A percentile compares a stretch with the other conserved stretches of the same genome.
phyloP scores from a whole-genome alignment of 2,329 filamentous ascomycete species.

The Waltergamsia citrina region DNA sequence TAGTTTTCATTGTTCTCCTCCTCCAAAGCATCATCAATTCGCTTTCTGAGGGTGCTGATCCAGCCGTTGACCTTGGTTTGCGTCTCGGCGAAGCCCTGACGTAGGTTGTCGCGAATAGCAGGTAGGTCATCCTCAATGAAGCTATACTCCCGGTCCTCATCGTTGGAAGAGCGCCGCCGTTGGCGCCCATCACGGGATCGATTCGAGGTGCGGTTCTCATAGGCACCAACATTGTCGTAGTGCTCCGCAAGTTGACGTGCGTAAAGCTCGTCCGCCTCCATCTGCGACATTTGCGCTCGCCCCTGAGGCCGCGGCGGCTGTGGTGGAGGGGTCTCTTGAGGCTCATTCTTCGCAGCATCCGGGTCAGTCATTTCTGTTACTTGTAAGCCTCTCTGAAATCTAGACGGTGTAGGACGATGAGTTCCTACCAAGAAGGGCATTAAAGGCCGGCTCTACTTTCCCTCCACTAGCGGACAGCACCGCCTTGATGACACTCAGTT shows the following conservation, averaged over 20 bases:
- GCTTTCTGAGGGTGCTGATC: conserved; percentile 88
- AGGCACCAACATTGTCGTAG: conserved; percentile 57
- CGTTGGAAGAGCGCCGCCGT: conserved; percentile 20
- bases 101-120: conserved; percentile 83
- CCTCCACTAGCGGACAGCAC: conserved; percentile 80
- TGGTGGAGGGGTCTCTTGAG: conserved; percentile 53
- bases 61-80: conserved; percentile 88
- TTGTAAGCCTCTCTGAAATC: neutral
- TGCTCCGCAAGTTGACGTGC: conserved; percentile 89
- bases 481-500: conserved; percentile 72
- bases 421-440: conserved; percentile 72
- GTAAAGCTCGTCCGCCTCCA: conserved; percentile 86
- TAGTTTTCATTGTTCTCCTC: conserved; percentile 45
- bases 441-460: conserved; percentile 87
- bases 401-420: neutral
- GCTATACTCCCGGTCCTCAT: conserved; percentile 68
- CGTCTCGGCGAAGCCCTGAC: conserved; percentile 90
- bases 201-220: conserved; percentile 46
- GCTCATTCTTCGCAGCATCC: conserved; percentile 48
- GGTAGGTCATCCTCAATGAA: conserved; percentile 96
- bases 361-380: conserved; percentile 67
- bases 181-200: conserved; percentile 22
- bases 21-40: conserved; percentile 79
- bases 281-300: conserved; percentile 59
- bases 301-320: conserved; percentile 70